phyloP scores from a whole-genome alignment of 768 basidiomycete species.

The Panaeolus cyanescens region DNA sequence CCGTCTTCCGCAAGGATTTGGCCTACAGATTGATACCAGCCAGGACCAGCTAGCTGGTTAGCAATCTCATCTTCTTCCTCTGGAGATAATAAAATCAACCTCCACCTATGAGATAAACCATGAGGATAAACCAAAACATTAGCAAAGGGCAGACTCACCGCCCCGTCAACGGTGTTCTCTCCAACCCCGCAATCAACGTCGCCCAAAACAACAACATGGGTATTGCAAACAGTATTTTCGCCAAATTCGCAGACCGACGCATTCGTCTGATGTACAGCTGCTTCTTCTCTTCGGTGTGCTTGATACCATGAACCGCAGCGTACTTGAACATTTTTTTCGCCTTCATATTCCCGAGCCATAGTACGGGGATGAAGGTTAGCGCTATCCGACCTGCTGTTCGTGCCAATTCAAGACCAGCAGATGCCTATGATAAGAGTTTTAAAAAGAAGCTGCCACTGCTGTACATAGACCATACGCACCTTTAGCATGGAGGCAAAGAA shows the following conservation, averaged over 20 bases:
- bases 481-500: constrained; percentile 65
- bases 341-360: constrained; percentile 60
- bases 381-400: constrained; percentile 71
- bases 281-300: constrained; percentile 55
- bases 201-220: constrained; percentile 66
- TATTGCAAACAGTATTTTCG: constrained; percentile 56
- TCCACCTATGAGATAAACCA: constrained; percentile 57
- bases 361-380: constrained; percentile 72
- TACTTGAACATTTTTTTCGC: constrained; percentile 51
- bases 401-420: constrained; percentile 70
- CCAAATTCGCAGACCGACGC: constrained; percentile 40
- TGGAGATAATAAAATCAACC: constrained; percentile 86
- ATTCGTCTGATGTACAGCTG: constrained; percentile 33
- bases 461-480: constrained; percentile 37
- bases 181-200: constrained; percentile 71
- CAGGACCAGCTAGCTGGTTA: constrained; percentile 75
- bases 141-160: constrained; percentile 47
- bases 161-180: constrained; percentile 84
- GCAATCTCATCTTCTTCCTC: constrained; percentile 92
- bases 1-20: constrained; percentile 74
- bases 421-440: constrained; percentile 49
- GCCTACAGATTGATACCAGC: constrained; percentile 85
- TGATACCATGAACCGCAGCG: constrained; percentile 51
- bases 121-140: constrained; percentile 3
- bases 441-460: constrained; percentile 3